Evolutionary conservation across 176 grass and related monocot species (phyloP).

Genomic region (Triticum dicoccoides): DNA sequence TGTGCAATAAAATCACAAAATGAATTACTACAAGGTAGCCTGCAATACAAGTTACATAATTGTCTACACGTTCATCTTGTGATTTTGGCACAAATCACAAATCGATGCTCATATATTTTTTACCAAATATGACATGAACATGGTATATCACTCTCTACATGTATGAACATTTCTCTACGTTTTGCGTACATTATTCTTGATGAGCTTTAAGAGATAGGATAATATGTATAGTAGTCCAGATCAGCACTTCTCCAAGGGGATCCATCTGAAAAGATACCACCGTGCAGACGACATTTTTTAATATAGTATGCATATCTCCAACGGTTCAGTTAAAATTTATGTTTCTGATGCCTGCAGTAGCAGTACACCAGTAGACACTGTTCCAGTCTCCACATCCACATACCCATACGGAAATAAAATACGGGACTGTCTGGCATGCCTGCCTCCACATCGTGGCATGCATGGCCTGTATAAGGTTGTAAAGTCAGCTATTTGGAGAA

Average conservation of each 20-base stretch:
- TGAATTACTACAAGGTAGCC: not conserved
- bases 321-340: constrained; percentile 32
- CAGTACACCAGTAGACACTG: constrained; percentile 10
- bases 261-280: not conserved
- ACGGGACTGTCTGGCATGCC: not conserved
- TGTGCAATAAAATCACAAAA: not conserved
- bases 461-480: not conserved
- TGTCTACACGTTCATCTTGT: not conserved
- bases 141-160: not conserved
- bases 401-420: constrained; percentile 17
- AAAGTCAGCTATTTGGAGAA: not conserved
- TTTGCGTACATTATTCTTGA: not conserved
- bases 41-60: not conserved
- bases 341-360: not conserved
- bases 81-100: not conserved
- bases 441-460: not conserved
- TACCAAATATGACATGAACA: not conserved
- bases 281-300: constrained; percentile 4
- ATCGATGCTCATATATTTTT: not conserved
- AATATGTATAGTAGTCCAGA: not conserved
- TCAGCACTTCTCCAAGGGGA: not conserved
- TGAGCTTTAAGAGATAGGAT: not conserved
- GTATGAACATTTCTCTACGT: not conserved
- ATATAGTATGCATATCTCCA: constrained; percentile 11
- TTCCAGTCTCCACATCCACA: constrained; percentile 25